Percentiles rank a stretch among this genome's conserved stretches.
phyloP scores from a whole-genome alignment of 1,284 basidiomycete species.

The Stygiomarasmius scandens region DNA sequence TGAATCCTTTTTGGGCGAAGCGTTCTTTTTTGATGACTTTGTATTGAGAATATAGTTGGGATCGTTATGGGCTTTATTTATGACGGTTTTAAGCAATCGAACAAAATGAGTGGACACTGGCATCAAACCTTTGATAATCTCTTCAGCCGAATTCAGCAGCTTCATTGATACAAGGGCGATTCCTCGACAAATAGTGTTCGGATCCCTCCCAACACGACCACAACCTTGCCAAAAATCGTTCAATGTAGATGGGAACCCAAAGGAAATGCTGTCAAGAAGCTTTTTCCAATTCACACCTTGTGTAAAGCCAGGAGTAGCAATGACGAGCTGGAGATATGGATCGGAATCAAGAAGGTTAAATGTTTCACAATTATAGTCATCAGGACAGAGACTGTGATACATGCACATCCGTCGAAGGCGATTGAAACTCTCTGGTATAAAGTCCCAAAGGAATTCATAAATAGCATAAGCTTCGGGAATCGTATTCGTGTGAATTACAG shows the following conservation, averaged over 20 bases:
- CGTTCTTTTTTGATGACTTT: not conserved
- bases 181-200: not conserved
- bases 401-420: not conserved
- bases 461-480: not conserved
- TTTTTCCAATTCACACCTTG: not conserved
- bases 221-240: not conserved
- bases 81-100: too few relatives aligned
- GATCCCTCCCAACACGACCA: not conserved
- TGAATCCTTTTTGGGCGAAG: too few relatives aligned
- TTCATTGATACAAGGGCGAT: not conserved
- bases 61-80: too few relatives aligned
- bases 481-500: not conserved
- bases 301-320: conserved; percentile 3
- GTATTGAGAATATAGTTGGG: not conserved
- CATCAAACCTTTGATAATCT: not conserved
- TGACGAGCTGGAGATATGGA: not conserved
- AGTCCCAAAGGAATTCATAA: not conserved
- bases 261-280: not conserved
- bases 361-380: conserved; percentile 2
- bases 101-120: too few relatives aligned
- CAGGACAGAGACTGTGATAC: not conserved
- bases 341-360: conserved; percentile 2
- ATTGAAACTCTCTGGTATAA: not conserved
- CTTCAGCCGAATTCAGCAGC: not conserved
- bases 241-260: not conserved